A percentile compares a stretch with the other conserved stretches of the same genome.
Evolutionary conservation across 768 basidiomycete species (phyloP).

Genomic region (Leccinum longicurvipes): DNA sequence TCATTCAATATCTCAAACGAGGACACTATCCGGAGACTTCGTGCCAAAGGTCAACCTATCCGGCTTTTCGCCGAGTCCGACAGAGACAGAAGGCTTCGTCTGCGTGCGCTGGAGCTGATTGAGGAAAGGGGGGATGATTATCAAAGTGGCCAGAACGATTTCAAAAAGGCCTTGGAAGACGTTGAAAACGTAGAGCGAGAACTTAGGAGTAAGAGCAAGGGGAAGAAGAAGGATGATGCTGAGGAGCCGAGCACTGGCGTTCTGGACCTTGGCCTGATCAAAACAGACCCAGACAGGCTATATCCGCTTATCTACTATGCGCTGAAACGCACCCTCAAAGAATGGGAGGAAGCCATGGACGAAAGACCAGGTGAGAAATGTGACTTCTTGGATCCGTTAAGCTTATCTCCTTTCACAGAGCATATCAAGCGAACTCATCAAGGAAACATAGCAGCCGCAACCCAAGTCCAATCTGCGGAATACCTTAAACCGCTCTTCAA

Average conservation of each 20-base stretch:
- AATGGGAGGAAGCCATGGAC: slow-evolving; percentile 96
- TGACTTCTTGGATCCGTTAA: background rate
- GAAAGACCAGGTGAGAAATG: slow-evolving; percentile 73
- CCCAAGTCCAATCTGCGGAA: slow-evolving; percentile 92
- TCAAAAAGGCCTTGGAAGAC: slow-evolving; percentile 85
- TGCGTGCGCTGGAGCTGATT: slow-evolving; percentile 92
- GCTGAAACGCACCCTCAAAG: slow-evolving; percentile 85
- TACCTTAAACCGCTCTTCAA: slow-evolving; percentile 98
- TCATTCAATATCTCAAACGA: slow-evolving; percentile 90
- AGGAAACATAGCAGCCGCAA: slow-evolving; percentile 92
- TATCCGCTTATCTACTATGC: slow-evolving; percentile 98
- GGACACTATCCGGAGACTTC: slow-evolving; percentile 85
- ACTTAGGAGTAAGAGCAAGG: slow-evolving; percentile 52
- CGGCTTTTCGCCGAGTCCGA: slow-evolving; percentile 94
- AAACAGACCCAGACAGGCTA: slow-evolving; percentile 89
- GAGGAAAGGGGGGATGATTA: slow-evolving; percentile 84
- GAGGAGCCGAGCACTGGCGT: slow-evolving; percentile 51
- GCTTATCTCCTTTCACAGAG: slow-evolving; percentile 43
- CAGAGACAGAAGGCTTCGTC: slow-evolving; percentile 84
- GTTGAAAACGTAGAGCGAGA: slow-evolving; percentile 77
- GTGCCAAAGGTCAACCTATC: slow-evolving; percentile 91
- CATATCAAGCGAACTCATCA: slow-evolving; percentile 83
- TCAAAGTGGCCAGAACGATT: slow-evolving; percentile 90
- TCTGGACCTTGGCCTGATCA: slow-evolving; percentile 78
- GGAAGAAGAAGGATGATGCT: slow-evolving; percentile 59